These are phyloP conservation scores for Clavariopsis aquatica DNA, from an alignment of 495 filamentous ascomycete genomes.

Conservation along the genomic window DNA sequence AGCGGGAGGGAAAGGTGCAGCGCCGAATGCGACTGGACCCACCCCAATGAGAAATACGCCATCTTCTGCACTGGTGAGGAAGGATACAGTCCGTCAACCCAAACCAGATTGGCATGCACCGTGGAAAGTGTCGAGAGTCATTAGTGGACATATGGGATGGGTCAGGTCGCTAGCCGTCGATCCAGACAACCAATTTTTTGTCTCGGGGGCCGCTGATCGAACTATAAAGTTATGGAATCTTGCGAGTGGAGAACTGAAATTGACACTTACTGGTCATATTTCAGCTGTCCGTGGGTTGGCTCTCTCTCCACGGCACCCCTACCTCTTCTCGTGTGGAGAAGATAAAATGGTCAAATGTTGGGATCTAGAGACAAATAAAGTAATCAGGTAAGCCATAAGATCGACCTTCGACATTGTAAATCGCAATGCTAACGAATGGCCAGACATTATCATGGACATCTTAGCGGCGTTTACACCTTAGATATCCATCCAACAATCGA, in stretches of 20 bases:
- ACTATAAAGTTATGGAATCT: slow-evolving; percentile 99
- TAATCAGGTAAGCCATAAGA: no score
- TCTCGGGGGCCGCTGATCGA: slow-evolving; percentile 89
- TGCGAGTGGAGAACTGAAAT: slow-evolving; percentile 73
- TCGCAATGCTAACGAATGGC: no score
- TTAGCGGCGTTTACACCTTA: slow-evolving; percentile 93
- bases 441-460: slow-evolving; percentile 97
- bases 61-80: slow-evolving; percentile 64
- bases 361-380: slow-evolving; percentile 98
- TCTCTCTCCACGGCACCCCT: slow-evolving; percentile 90
- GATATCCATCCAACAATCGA: slow-evolving; percentile 91
- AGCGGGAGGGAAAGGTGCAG: slow-evolving; percentile 41
- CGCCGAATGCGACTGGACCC: slow-evolving; percentile 51
- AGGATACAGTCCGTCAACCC: slow-evolving; percentile 69
- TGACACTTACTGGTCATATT: slow-evolving; percentile 96
- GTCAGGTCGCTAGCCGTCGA: slow-evolving; percentile 86
- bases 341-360: slow-evolving; percentile 99
- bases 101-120: slow-evolving; percentile 94
- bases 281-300: slow-evolving; percentile 93
- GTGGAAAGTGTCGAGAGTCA: slow-evolving; percentile 98
- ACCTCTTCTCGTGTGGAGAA: slow-evolving; percentile 96
- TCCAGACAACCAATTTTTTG: slow-evolving; percentile 97
- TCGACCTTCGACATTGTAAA: no score
- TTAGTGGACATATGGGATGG: slow-evolving; percentile 96
- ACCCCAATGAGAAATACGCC: slow-evolving; percentile 52